Evolutionary conservation across 345 rosid species (phyloP).

Genomic region (Clausena lansium): DNA sequence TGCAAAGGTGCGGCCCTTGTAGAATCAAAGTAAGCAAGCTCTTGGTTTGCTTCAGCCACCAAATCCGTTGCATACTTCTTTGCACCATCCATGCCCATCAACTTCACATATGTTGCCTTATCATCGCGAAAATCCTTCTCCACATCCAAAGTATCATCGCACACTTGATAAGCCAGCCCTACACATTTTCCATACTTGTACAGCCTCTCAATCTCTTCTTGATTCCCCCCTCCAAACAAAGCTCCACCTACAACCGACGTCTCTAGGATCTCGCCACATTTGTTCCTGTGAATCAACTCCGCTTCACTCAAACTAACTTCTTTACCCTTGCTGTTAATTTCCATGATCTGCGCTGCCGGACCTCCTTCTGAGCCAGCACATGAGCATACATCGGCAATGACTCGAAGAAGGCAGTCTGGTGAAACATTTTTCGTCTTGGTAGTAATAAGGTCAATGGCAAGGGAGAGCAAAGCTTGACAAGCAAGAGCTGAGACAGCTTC

Average conservation of each 20-base stretch:
- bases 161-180: slow-evolving; percentile 33
- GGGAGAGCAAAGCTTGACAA: slow-evolving; percentile 58
- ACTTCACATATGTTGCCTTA: slow-evolving; percentile 33
- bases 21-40: slow-evolving; percentile 24
- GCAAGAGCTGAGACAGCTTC: too few species aligned
- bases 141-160: slow-evolving; percentile 32
- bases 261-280: slow-evolving; percentile 33
- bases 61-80: slow-evolving; percentile 22
- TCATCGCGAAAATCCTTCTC: slow-evolving; percentile 31
- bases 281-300: slow-evolving; percentile 36
- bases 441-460: too few species aligned
- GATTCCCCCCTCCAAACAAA: slow-evolving; percentile 31
- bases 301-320: slow-evolving; percentile 25
- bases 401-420: slow-evolving; percentile 33
- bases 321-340: slow-evolving; percentile 42
- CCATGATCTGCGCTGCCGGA: slow-evolving; percentile 51
- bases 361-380: slow-evolving; percentile 46
- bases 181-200: slow-evolving; percentile 29
- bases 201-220: slow-evolving; percentile 19
- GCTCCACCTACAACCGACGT: slow-evolving; percentile 34
- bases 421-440: too few species aligned
- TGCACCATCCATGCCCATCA: slow-evolving; percentile 33
- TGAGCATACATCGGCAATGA: slow-evolving; percentile 38
- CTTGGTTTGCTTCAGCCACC: slow-evolving; percentile 26
- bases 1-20: slow-evolving; percentile 28